These are phyloP conservation scores for Fraxinus sp. DNA, from an alignment of 305 asterid species.

Conservation along the genomic window DNA sequence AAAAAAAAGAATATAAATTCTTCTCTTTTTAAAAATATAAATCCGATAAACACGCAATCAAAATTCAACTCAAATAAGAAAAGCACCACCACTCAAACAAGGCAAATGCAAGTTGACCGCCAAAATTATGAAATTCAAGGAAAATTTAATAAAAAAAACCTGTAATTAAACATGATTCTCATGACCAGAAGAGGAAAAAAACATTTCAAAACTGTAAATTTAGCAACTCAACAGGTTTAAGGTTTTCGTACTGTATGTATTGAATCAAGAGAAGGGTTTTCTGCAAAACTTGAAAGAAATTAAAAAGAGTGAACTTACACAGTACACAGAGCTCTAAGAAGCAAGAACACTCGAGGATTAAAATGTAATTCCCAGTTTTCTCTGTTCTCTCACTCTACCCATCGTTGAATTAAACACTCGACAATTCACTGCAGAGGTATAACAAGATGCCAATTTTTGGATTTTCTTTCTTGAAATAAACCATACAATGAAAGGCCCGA, in stretches of 20 bases:
- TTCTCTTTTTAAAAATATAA: background rate
- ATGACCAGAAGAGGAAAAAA: background rate
- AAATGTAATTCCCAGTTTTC: background rate
- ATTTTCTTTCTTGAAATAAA: background rate
- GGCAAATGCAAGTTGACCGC: background rate
- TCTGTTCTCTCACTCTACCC: background rate
- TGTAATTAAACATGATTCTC: background rate
- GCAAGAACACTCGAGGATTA: background rate
- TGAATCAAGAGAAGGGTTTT: background rate
- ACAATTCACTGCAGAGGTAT: background rate
- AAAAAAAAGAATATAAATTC: background rate
- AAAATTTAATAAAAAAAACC: background rate
- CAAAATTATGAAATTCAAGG: background rate
- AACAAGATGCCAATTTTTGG: background rate
- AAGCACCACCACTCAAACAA: background rate
- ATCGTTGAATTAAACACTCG: background rate
- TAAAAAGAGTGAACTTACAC: background rate
- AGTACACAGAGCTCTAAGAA: background rate
- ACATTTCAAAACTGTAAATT: background rate
- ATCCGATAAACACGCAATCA: background rate
- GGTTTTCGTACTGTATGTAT: background rate
- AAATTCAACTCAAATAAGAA: background rate
- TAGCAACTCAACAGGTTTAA: background rate
- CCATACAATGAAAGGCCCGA: too few species aligned
- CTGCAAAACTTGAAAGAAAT: background rate